These are phyloP conservation scores for Salix viminalis DNA, from an alignment of 345 rosid species.

Conservation along the genomic window DNA sequence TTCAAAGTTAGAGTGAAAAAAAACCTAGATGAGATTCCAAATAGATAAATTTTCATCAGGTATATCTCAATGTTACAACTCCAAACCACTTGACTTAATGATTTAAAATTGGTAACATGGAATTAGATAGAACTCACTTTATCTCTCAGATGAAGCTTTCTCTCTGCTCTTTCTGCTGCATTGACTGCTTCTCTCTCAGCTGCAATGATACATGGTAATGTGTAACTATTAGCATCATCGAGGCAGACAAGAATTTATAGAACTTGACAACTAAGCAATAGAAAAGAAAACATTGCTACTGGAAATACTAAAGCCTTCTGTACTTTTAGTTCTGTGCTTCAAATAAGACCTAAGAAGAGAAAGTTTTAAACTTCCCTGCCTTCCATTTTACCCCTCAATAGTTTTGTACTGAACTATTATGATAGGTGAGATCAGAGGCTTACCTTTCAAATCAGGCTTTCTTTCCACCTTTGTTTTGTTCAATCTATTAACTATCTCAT, in stretches of 20 bases:
- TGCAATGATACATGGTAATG: slow-evolving; percentile 26
- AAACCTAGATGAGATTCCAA: not conserved
- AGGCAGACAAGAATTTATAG: not conserved
- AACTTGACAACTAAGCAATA: not conserved
- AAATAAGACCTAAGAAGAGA: not conserved
- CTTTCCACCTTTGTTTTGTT: slow-evolving; percentile 91
- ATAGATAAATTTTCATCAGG: not conserved
- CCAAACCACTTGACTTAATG: not conserved
- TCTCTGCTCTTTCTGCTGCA: slow-evolving; percentile 92
- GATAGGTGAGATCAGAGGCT: not conserved
- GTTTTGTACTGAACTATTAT: not conserved
- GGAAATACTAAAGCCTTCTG: not conserved
- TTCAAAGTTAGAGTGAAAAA: not conserved
- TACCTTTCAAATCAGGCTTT: slow-evolving; percentile 90
- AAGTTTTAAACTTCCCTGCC: not conserved
- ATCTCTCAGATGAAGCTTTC: slow-evolving; percentile 76
- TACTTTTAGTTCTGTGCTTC: not conserved
- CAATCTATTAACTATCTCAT: slow-evolving; percentile 88
- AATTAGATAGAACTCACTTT: slow-evolving; percentile 47
- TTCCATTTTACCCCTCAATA: not conserved
- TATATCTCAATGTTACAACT: not conserved
- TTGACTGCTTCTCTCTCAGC: slow-evolving; percentile 89
- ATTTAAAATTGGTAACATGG: not conserved
- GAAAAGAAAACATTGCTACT: not conserved
- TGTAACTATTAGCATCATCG: slow-evolving; percentile 1